Evolutionary conservation across 805 yeast genomes (phyloP), one percentile per base, ranked within the genome.

Genomic region (Saccharomycopsis sp.): DNA sequence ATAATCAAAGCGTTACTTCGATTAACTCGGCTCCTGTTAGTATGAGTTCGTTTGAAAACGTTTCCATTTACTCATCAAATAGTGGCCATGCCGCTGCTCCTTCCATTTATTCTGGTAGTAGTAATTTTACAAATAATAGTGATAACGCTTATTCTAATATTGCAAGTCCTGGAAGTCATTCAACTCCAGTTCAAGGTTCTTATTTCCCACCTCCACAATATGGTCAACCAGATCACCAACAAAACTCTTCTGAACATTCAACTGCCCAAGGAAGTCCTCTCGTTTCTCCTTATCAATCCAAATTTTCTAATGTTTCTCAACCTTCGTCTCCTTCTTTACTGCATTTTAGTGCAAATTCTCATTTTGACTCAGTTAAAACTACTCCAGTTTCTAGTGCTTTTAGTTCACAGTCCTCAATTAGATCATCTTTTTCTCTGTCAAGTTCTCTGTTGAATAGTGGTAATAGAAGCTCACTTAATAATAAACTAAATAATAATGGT

Each of bases 331-430:
- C 48, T 10, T 25, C 40, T 4, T 41, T 37, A 20, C 36, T 42
- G 27, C 37, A 38, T 30, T 35, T 37, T 26, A 33, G 43, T n/a
- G 5, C 27, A 3, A 36, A 20, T n/a, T 37, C 48, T 19, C 41
- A 41, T 30, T 44, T 44, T 31, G 48, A 44, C 21, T 41, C 48
- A 15, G 45, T 44, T 26, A 44, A 41, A 20, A 37, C 47, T n/a
- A 42, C 46, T 14, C 46, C 46, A 27, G 27, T 37, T 4, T 37
- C 41, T 18, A 37, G 39, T 30, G 39, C 48, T 12, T 40, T 37
- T 27, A 37, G 42, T 15, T 41, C 45, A 2, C 37, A 37, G 28
- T 27, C 40, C 3, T 39, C 42, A 2, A 37, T 41, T 18, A 30
- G 45, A 25, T 41, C 47, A 8, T 44, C 47, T 13, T 39, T 33